Percentiles rank a stretch among this genome's conserved stretches.
phyloP scores from a whole-genome alignment of 495 filamentous ascomycete genomes.

The Mytilinidion resinicola region DNA sequence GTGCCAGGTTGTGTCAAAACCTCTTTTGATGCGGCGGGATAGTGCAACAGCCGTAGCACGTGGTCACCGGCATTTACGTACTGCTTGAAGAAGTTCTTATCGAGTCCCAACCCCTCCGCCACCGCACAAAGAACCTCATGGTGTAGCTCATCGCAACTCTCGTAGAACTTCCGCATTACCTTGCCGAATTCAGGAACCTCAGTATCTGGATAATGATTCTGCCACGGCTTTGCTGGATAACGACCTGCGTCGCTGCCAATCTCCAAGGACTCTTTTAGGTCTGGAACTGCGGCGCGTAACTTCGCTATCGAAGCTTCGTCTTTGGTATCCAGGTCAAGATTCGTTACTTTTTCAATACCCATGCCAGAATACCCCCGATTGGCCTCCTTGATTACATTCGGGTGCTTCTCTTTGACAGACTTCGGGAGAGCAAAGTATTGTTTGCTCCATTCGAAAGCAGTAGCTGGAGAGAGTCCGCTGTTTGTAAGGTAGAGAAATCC shows the following conservation, averaged over 20 bases:
- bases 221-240: background rate
- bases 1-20: slow-evolving; percentile 2
- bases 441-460: slow-evolving; percentile 4
- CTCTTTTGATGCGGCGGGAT: slow-evolving; percentile 1
- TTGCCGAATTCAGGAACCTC: slow-evolving; percentile 7
- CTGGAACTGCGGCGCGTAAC: slow-evolving; percentile 1
- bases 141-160: slow-evolving; percentile 6
- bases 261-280: slow-evolving; percentile 9
- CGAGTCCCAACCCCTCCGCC: slow-evolving; percentile 5
- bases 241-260: slow-evolving; percentile 10
- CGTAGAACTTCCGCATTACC: slow-evolving; percentile 3
- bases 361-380: slow-evolving; percentile 46
- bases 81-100: slow-evolving; percentile 8
- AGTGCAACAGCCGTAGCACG: slow-evolving; percentile 8
- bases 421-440: slow-evolving; percentile 2
- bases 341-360: slow-evolving; percentile 7
- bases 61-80: slow-evolving; percentile 11
- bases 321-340: background rate
- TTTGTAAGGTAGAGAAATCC: slow-evolving; percentile 12
- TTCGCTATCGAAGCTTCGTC: slow-evolving; percentile 4
- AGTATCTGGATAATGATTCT: slow-evolving; percentile 7
- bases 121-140: slow-evolving; percentile 7
- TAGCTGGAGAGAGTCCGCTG: background rate
- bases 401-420: slow-evolving; percentile 7
- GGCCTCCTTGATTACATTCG: slow-evolving; percentile 38